Percentiles rank a stretch among this genome's conserved stretches.
Conservation (phyloP, 768 basidiomycete genomes). For the Suillus ampliporus region DNA sequence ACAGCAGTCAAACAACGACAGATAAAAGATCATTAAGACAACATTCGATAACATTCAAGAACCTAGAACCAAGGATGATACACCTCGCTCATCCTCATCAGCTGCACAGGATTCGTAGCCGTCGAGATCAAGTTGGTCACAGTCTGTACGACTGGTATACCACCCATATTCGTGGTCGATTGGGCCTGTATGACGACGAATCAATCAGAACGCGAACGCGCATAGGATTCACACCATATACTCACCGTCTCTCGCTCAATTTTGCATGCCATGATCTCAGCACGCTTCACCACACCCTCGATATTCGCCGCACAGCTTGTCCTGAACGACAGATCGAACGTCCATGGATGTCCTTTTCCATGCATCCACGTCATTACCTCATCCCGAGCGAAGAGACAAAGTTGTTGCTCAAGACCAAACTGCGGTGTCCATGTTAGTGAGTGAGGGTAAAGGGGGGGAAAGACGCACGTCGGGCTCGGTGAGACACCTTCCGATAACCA, state of each 20-base stretch:
- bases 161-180: constrained; percentile 25
- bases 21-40: constrained; percentile 3
- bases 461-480: constrained; percentile 85
- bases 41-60: constrained; percentile 6
- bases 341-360: constrained; percentile 59
- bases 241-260: constrained; percentile 81
- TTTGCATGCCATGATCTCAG: constrained; percentile 87
- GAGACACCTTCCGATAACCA: constrained; percentile 89
- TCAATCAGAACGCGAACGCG: background rate
- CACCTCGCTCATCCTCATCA: constrained; percentile 85
- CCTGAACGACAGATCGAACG: constrained; percentile 63
- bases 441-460: background rate
- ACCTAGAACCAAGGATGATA: constrained; percentile 85
- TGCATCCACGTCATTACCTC: constrained; percentile 84
- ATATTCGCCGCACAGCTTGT: constrained; percentile 61
- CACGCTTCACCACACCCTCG: constrained; percentile 77
- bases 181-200: constrained; percentile 14
- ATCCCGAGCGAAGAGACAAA: constrained; percentile 91
- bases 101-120: constrained; percentile 84
- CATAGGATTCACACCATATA: background rate
- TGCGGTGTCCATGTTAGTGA: constrained; percentile 34
- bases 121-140: constrained; percentile 82
- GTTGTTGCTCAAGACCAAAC: constrained; percentile 92
- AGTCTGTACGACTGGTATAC: constrained; percentile 71
- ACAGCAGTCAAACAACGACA: background rate